These are phyloP conservation scores for Vigna trinervia DNA, from an alignment of 306 rosid genomes.

Conservation along the genomic window DNA sequence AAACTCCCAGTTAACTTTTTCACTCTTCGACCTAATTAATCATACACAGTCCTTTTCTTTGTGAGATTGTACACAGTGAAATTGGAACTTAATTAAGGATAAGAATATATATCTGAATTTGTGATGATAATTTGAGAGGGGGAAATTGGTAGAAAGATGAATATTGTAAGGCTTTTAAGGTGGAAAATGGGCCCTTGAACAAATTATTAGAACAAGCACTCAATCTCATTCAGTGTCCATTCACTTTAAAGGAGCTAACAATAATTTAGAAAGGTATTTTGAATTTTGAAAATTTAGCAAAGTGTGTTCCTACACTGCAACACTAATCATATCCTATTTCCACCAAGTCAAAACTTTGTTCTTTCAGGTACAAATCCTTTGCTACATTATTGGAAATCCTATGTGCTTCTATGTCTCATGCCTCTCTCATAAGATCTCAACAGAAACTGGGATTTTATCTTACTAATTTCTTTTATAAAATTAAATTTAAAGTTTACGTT, in stretches of 20 bases:
- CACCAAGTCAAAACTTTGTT: constrained; percentile 45
- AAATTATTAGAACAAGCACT: constrained; percentile 68
- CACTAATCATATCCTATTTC: constrained; percentile 41
- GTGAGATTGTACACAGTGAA: neutral
- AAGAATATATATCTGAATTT: constrained; percentile 7
- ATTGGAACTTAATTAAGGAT: neutral
- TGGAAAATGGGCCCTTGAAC: constrained; percentile 46
- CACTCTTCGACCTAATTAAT: constrained; percentile 4
- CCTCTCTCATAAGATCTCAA: too few species aligned
- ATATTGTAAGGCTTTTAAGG: constrained; percentile 39
- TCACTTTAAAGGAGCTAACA: constrained; percentile 43
- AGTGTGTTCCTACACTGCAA: constrained; percentile 37
- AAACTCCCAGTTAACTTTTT: neutral
- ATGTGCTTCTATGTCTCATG: neutral
- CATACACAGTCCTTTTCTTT: neutral
- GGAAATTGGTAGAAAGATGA: constrained; percentile 36
- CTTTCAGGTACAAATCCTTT: constrained; percentile 26
- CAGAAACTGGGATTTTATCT: too few species aligned
- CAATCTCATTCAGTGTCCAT: constrained; percentile 68
- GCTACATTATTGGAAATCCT: constrained; percentile 29
- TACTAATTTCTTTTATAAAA: too few species aligned
- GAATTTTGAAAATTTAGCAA: neutral
- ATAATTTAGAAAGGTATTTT: constrained; percentile 38
- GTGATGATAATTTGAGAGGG: neutral
- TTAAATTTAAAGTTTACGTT: too few species aligned